Base-by-base conservation (phyloP, 345 rosid species). In the Turnera subulata region DNA sequence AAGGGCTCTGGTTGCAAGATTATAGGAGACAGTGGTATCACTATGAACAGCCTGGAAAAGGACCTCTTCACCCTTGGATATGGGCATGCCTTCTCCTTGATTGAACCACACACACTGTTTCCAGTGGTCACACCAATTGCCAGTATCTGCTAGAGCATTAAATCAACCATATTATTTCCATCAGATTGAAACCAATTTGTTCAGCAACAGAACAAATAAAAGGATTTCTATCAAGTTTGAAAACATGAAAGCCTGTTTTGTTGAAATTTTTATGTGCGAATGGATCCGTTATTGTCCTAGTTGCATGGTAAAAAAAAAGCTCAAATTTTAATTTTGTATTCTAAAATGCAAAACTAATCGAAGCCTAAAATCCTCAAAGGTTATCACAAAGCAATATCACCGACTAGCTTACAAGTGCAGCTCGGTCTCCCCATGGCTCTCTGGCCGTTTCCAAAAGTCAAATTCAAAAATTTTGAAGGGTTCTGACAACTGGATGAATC, bases 91-190 rank as follows among this genome's bases (percentile, higher is more conserved):
- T 50, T 72, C 50, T 53, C 84, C 86, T 47, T 73, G 88, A 74
- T 73, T 43, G 69, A 89, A 77, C 99, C 99, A 89, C 48, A 87
- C 89, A 74, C 96, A 93, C 69, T 89, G 99, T 60, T 89, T 93
- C 99, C 99, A 93, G 51, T 93, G 97, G 78, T 93, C 97, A 69
- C 97, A 83, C 99, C 99, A 93, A 65, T 80, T 67, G 56, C 77
- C 33, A 23, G 52, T 55, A 72, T 84, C 99, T 93, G 72, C 37
- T 17, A 19, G 56, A 76, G 59, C 67, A 77, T 65, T 44, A 70
- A 37, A 64, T 46, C 26, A 71, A 29, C 37, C 52, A 52, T 47
- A 56, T 58, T 62, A 60, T 52, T 26, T 11, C 25, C 43, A 46
- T 17, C 22, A 37, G 39, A 29, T 35, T 11, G 13, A 37, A 59